Conservation (phyloP, 2,329 filamentous ascomycete species). For the Arthrobotrys entomopaga region DNA sequence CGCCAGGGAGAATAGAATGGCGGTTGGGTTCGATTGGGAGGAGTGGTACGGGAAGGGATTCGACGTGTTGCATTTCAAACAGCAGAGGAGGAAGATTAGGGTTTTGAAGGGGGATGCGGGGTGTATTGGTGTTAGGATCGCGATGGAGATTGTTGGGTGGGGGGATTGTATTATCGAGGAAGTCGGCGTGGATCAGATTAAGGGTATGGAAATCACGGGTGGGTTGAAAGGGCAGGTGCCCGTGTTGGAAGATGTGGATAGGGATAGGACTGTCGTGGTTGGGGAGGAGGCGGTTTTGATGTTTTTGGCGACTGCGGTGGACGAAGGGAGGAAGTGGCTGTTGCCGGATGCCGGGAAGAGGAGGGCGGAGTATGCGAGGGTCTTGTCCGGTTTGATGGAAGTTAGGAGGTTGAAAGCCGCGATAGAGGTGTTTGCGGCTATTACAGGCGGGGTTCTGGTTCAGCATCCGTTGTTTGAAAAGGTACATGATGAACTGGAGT, state of each 20-base stretch:
- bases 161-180: slow-evolving; percentile 35
- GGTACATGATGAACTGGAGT: slow-evolving; percentile 41
- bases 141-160: slow-evolving; percentile 54
- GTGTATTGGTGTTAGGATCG: slow-evolving; percentile 60
- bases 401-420: slow-evolving; percentile 37
- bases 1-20: slow-evolving; percentile 81
- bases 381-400: slow-evolving; percentile 43
- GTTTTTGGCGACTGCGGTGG: slow-evolving; percentile 57
- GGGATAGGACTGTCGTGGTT: slow-evolving; percentile 56
- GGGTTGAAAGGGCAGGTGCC: slow-evolving; percentile 37
- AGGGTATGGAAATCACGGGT: slow-evolving; percentile 32
- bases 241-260: slow-evolving; percentile 58
- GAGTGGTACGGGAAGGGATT: slow-evolving; percentile 80
- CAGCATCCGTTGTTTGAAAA: slow-evolving; percentile 51
- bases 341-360: slow-evolving; percentile 35
- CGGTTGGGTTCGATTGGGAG: slow-evolving; percentile 77
- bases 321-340: slow-evolving; percentile 41
- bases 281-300: slow-evolving; percentile 57
- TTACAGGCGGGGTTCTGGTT: slow-evolving; percentile 36
- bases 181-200: slow-evolving; percentile 26
- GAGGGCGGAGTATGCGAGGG: slow-evolving; percentile 45
- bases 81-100: slow-evolving; percentile 62
- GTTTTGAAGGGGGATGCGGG: slow-evolving; percentile 60
- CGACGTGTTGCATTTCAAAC: slow-evolving; percentile 76
- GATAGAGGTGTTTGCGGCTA: slow-evolving; percentile 34